Evolutionary conservation across 129 eudicot genomes (phyloP), one percentile per base, ranked within the genome.

Genomic region (Lonicera japonica): DNA sequence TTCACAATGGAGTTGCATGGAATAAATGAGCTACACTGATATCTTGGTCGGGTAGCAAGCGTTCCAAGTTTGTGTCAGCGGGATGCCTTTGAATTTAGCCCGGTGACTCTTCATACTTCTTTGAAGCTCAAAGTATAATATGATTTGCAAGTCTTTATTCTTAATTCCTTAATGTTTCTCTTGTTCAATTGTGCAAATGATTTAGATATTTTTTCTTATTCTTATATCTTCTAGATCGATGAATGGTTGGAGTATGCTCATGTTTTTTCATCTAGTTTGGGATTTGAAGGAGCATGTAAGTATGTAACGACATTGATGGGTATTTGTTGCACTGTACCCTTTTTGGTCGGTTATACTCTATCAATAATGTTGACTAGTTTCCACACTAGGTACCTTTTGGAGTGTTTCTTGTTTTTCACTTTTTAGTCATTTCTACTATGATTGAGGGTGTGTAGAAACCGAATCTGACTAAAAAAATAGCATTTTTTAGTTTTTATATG

Each of bases 271-370:
- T 63, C 65, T 48, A 95, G 97, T 19, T 77, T 90, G 25, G 90
- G 84, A 69, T 90, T 83, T 54, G 97, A 90, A 74, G 87, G 82
- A 54, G 95, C 87, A 29, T 90, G 97, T n/a, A n/a, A n/a, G n/a
- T n/a, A n/a, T n/a, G n/a, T 60, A 80, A 76, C 69, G 86, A 70
- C 36, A 82, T 84, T 34, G 87, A 90, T 54, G 81, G 61, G n/a
- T 84, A 79, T 80, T 72, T 90, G 25, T 69, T 77, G 61, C 77
- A 73, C 5, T 79, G 41, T 38, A 86, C 97, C 97, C 18, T 87
- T 86, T 69, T 72, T 90, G 68, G 94, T 84, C 58, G 97, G 95
- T 39, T 68, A 82, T 51, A 78, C 71, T 43, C 54, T 90, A 24
- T 90, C 97, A 3, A 72, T 87, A 29, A 29, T n/a, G n/a, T 29